Evolutionary conservation across 805 yeast species (phyloP), one percentile per base, ranked within the genome.

Genomic region (Yarrowia yakushimensis): DNA sequence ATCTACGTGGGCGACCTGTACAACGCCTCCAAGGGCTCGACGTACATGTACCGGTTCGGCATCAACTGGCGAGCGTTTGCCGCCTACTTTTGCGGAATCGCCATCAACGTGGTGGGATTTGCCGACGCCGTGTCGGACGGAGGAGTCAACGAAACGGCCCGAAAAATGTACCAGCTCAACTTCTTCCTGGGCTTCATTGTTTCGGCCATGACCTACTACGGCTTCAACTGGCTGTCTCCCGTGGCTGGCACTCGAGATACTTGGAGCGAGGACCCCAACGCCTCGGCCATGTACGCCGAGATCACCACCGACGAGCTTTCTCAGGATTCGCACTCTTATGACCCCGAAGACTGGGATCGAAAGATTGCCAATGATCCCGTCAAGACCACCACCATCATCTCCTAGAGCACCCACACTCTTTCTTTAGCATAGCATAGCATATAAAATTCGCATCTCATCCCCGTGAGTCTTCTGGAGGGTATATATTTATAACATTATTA

Each of bases 31-130:
- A 72, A 74, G 5, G 75, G 76, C 31, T 70, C 79, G 8, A 73
- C 76, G 63, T 91, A 90, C 76, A 81, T 80, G 75, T 90, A 82
- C 75, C 80, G 81, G 69, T 74, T 77, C 52, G 97, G 97, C 39
- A 68, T 83, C 73, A 89, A 90, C 71, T 88, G 96, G 94, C 80
- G 96, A 72, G 97, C 93, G 1, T 85, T 82, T 67, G 83, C 79
- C 31, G 94, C 96, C 1, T 90, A 90, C 72, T 72, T 90, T 66
- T 79, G 85, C 67, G 96, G 96, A 62, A 85, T 91, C 64, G 77
- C 84, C 34, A 94, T 96, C 50, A 90, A 90, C 69, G 85, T 90
- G 70, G 87, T 87, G 20, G 97, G 97, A 1, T 90, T 90, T 68
- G 93, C 86, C 7, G 77, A 96, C 66, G 90, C 91, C 10, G 84